A percentile compares a stretch with the other conserved stretches of the same genome.
Evolutionary conservation across 495 filamentous ascomycete genomes (phyloP).

Genomic region (Penicillium goetzii): DNA sequence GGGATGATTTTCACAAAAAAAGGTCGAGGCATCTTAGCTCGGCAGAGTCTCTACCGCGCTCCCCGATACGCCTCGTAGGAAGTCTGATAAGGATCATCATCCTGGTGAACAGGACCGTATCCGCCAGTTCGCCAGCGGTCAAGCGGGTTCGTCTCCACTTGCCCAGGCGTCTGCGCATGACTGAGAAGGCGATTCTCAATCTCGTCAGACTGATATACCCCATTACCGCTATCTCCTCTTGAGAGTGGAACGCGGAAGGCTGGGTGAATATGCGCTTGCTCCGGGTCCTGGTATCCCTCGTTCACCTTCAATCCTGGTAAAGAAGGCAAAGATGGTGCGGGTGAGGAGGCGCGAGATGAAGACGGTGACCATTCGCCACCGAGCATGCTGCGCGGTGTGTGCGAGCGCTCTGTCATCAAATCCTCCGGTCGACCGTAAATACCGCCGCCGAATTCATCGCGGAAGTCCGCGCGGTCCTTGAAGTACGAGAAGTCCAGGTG

Average conservation of each 20-base stretch:
- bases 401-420: slow-evolving; percentile 63
- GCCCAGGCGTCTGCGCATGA: slow-evolving; percentile 45
- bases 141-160: slow-evolving; percentile 33
- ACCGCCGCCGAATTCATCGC: slow-evolving; percentile 80
- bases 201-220: slow-evolving; percentile 47
- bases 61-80: slow-evolving; percentile 49
- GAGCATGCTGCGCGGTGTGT: slow-evolving; percentile 63
- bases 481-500: slow-evolving; percentile 93
- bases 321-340: slow-evolving; percentile 42
- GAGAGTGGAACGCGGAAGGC: slow-evolving; percentile 42
- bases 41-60: slow-evolving; percentile 19
- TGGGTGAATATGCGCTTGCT: slow-evolving; percentile 39
- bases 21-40: background rate
- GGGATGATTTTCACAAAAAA: slow-evolving; percentile 9
- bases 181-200: slow-evolving; percentile 50
- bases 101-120: slow-evolving; percentile 52
- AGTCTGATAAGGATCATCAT: slow-evolving; percentile 39
- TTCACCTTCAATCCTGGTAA: slow-evolving; percentile 33
- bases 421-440: slow-evolving; percentile 73
- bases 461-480: slow-evolving; percentile 87
- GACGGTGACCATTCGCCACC: slow-evolving; percentile 46
- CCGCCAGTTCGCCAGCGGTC: slow-evolving; percentile 54
- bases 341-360: slow-evolving; percentile 54
- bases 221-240: slow-evolving; percentile 32
- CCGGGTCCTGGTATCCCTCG: slow-evolving; percentile 33